phyloP scores from a whole-genome alignment of 257 asterid species.

The Schizonepeta tenuifolia region DNA sequence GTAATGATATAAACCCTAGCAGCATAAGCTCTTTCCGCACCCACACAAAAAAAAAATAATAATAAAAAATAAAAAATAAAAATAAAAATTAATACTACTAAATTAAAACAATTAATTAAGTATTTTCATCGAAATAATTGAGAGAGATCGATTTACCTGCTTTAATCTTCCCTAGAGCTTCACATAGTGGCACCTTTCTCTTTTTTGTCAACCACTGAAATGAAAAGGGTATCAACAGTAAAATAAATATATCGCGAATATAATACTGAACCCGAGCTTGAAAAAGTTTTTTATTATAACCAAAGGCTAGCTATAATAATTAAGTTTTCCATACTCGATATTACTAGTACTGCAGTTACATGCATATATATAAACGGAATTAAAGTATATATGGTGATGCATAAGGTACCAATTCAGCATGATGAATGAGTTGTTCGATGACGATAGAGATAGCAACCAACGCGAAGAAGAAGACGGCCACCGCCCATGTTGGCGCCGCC shows the following conservation, averaged over 20 bases:
- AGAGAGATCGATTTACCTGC: constrained; percentile 39
- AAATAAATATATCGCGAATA: no score
- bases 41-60: not conserved
- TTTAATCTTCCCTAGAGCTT: constrained; percentile 76
- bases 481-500: constrained; percentile 83
- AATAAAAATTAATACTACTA: not conserved
- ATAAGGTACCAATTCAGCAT: constrained; percentile 47
- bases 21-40: constrained; percentile 64
- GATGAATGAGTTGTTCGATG: constrained; percentile 56
- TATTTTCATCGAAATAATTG: no score
- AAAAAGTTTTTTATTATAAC: no score
- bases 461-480: constrained; percentile 68
- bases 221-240: no score
- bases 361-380: no score
- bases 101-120: not conserved
- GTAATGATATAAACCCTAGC: constrained; percentile 71
- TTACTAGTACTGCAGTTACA: no score
- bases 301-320: no score
- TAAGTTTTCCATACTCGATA: no score
- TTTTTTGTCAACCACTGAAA: constrained; percentile 64
- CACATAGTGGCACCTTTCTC: constrained; percentile 49
- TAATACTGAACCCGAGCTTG: no score
- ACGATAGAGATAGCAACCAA: constrained; percentile 62
- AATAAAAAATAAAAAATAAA: no score
- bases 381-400: no score